Conservation (phyloP, 2,329 filamentous ascomycete genomes). For the Dothideomycetes sp. region DNA sequence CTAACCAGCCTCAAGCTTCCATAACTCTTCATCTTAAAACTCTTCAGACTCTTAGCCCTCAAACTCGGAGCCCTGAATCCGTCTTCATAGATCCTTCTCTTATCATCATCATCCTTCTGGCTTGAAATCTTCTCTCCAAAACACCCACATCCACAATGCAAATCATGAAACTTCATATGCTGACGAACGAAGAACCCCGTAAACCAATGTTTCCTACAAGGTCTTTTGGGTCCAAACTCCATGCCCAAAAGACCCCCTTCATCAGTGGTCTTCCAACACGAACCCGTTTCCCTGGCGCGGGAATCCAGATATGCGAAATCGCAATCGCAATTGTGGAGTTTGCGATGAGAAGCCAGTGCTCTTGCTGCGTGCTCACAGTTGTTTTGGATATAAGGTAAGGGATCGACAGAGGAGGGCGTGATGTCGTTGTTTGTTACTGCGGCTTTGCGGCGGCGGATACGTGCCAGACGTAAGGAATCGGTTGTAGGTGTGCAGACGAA, state of each 20-base stretch:
- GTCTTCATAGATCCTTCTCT: no score
- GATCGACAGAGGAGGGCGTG: neutral
- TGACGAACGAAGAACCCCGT: conserved; percentile 9
- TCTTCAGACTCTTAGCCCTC: no score
- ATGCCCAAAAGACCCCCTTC: neutral
- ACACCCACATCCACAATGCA: conserved; percentile 3
- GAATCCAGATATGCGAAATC: conserved; percentile 8
- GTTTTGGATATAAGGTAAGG: conserved; percentile 1
- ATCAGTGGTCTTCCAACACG: neutral
- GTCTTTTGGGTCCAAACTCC: neutral
- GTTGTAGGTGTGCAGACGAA: conserved; percentile 2
- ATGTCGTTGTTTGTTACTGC: conserved; percentile 10
- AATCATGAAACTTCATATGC: conserved; percentile 9
- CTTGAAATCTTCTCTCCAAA: conserved; percentile 6
- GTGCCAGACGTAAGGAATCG: neutral
- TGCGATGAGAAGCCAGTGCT: conserved; percentile 1
- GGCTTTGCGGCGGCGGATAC: conserved; percentile 6
- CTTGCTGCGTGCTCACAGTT: conserved; percentile 7
- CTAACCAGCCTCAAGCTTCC: no score
- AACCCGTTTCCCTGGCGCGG: neutral
- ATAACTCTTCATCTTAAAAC: no score
- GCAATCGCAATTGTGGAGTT: conserved; percentile 6
- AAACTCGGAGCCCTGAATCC: no score
- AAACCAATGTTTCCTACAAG: conserved; percentile 7
- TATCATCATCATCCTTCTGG: no score